These are phyloP conservation scores for Acacia pycnantha DNA, from an alignment of 331 rosid species.

Conservation along the genomic window DNA sequence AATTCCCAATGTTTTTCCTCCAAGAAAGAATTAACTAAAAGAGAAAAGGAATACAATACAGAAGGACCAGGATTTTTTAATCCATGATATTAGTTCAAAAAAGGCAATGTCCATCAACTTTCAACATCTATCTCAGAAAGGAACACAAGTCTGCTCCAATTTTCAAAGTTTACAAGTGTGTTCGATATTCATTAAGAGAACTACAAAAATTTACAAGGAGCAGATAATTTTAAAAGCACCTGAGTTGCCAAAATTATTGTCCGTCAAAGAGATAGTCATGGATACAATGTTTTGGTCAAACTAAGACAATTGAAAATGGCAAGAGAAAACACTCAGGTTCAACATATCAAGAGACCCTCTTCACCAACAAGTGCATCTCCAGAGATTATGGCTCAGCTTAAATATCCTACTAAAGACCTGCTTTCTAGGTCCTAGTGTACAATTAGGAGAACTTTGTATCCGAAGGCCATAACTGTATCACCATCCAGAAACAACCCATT, in stretches of 20 bases:
- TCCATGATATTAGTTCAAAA: background rate
- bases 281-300: background rate
- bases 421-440: too few species aligned
- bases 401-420: background rate
- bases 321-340: background rate
- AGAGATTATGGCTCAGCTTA: background rate
- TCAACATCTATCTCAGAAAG: background rate
- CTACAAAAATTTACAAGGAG: background rate
- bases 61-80: background rate
- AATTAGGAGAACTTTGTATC: background rate
- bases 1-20: background rate
- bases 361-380: background rate
- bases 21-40: background rate
- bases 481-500: background rate
- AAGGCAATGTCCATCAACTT: background rate
- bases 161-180: background rate
- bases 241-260: background rate
- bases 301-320: background rate
- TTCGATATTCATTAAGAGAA: background rate
- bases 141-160: background rate
- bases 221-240: background rate
- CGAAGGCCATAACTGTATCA: background rate
- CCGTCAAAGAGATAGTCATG: background rate
- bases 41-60: background rate
- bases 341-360: background rate